Base-by-base conservation (phyloP, 2,329 filamentous ascomycete species). In the Aspergillus fumigatiaffinis region DNA sequence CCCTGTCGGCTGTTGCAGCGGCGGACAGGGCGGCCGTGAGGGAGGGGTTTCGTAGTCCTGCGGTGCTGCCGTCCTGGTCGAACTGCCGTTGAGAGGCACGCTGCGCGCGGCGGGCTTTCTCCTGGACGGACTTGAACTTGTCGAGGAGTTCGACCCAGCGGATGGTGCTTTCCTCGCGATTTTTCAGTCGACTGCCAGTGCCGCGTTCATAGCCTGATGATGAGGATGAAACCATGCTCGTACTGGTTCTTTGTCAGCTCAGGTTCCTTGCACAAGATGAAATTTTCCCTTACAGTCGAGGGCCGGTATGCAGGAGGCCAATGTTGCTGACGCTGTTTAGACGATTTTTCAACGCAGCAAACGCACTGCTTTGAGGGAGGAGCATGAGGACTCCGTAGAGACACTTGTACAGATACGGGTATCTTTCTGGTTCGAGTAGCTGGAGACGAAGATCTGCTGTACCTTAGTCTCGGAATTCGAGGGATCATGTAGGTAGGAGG, bases 291-390 rank as follows among this genome's bases (percentile, higher is more conserved):
- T 87, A 94, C 90, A 84, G 83, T 83, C 90, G 80, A 32, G 85
- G 89, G 61, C 88, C 87, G 64, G 90, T 88, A 71, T 97, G 93
- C 60, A 99, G 80, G 73, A 96, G 96, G 47, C 93, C 94, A 71
- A 99, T 97, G 53, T 94, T 92, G 78, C 91, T 96, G 64, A 99
- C 94, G 74, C 91, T 96, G 75, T 97, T 97, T 52, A 99, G 83
- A 46, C 94, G 87, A 71, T 99, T 99, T 73, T 97, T 97, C 56
- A 99, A 81, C 2, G 94, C 93, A 28, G 92, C 94, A 76, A 99
- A 99, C 8, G 94, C 95, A 28, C 92, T 95, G 17, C 93, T 97
- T 76, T 99, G 94, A 0, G 94, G 94, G n/a, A 99, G 83, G 20
- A 99, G 87, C 94, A 99, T 99, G 54, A 99, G 81, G 49, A 99